Evolutionary conservation across 306 rosid species (phyloP).

Genomic region (Echinosophora koreensis): DNA sequence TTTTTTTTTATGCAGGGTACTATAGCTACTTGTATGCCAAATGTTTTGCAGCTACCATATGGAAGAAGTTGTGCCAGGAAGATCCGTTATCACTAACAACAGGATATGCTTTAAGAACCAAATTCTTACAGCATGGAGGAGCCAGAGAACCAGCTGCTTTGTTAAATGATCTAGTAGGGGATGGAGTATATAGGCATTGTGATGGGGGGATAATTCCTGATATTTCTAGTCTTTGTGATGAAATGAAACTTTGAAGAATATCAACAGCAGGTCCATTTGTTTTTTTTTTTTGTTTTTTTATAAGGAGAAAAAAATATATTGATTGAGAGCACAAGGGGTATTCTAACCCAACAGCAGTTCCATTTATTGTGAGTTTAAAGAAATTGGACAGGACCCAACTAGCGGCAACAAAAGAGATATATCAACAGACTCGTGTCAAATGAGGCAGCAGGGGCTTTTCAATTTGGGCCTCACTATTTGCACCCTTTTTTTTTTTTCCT

Average conservation of each 20-base stretch:
- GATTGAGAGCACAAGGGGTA: too few relatives aligned
- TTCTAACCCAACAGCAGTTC: too few relatives aligned
- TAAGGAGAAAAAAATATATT: too few relatives aligned
- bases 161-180: conserved; percentile 75
- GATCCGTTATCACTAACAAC: conserved; percentile 79
- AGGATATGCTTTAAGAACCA: conserved; percentile 75
- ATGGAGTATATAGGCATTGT: conserved; percentile 60
- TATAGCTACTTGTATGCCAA: conserved; percentile 92
- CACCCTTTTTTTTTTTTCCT: too few relatives aligned
- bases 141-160: conserved; percentile 74
- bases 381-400: not conserved
- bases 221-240: conserved; percentile 70
- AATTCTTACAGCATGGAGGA: conserved; percentile 85
- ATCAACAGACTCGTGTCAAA: not conserved
- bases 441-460: not conserved
- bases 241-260: conserved; percentile 60
- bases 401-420: not conserved
- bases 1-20: conserved; percentile 62
- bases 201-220: conserved; percentile 87
- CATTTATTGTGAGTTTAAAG: conserved; percentile 23
- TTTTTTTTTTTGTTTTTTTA: too few relatives aligned
- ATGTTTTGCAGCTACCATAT: conserved; percentile 91
- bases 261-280: conserved; percentile 36
- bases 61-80: conserved; percentile 84
- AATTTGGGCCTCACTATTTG: too few relatives aligned